phyloP scores from a whole-genome alignment of 148 eudicot species.

The Rhododendron ovatum region DNA sequence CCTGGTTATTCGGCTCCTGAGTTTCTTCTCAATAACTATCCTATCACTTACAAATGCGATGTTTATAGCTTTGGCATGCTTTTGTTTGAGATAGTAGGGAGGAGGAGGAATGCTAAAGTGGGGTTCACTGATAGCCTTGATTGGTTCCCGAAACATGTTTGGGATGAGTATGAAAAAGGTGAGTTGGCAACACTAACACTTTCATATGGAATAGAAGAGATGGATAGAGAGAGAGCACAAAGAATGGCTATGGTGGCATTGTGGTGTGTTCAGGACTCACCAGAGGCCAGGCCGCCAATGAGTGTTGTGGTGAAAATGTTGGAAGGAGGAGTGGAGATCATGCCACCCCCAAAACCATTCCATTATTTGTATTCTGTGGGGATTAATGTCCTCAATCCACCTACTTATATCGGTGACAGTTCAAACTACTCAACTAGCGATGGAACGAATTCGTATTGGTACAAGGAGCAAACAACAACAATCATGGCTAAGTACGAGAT shows the following conservation, averaged over 20 bases:
- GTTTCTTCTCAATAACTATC: too few species aligned
- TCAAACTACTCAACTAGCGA: background rate
- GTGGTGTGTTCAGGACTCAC: background rate
- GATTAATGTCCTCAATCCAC: background rate
- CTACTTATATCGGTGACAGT: too few species aligned
- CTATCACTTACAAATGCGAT: too few species aligned
- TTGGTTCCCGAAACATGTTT: too few species aligned
- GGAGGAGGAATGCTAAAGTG: too few species aligned
- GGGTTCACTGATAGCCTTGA: too few species aligned
- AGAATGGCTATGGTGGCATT: background rate
- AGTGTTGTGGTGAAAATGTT: background rate
- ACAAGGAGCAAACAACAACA: background rate
- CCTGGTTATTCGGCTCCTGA: too few species aligned
- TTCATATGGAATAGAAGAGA: too few species aligned
- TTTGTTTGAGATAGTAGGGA: too few species aligned
- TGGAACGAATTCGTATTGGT: background rate
- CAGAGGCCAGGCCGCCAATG: background rate
- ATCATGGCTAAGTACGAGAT: conserved; percentile 8
- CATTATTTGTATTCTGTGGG: background rate
- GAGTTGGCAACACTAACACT: too few species aligned
- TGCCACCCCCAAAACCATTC: background rate
- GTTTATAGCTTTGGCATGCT: too few species aligned
- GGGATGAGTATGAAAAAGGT: too few species aligned
- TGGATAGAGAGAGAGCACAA: background rate
- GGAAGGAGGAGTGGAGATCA: background rate